Evolutionary conservation across 495 filamentous ascomycete species (phyloP).

Genomic region (Podospora anserina): DNA sequence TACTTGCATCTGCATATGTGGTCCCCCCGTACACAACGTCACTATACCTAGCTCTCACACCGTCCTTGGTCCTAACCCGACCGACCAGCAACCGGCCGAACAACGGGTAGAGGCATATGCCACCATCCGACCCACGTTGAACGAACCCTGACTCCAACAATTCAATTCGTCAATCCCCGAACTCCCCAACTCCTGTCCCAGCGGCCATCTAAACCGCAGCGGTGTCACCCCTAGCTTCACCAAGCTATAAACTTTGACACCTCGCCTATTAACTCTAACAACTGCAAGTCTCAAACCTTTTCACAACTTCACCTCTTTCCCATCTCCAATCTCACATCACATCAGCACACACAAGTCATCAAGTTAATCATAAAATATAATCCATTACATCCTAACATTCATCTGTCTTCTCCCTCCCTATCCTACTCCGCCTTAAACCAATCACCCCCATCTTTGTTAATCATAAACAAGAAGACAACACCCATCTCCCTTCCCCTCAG

Average conservation of each 20-base stretch:
- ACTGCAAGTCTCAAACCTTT: neutral
- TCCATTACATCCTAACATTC: neutral
- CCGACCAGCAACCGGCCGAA: too few relatives aligned
- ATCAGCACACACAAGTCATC: neutral
- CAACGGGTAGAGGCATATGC: neutral
- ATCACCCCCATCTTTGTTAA: neutral
- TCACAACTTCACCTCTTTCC: neutral
- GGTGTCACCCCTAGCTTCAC: too few relatives aligned
- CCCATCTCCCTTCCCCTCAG: neutral
- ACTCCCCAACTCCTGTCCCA: neutral
- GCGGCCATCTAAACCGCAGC: neutral
- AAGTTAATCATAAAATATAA: neutral
- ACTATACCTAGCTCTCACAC: neutral
- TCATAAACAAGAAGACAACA: neutral
- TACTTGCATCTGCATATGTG: neutral
- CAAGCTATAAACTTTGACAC: neutral
- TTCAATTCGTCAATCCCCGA: neutral
- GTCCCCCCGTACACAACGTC: neutral
- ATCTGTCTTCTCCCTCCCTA: neutral
- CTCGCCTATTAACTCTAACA: neutral
- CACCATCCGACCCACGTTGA: neutral
- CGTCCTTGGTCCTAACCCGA: too few relatives aligned
- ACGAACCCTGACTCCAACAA: neutral
- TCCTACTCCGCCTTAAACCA: neutral
- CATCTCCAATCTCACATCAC: too few relatives aligned